phyloP scores from a whole-genome alignment of 2,329 filamentous ascomycete species.

The Pyrenochaeta sp. region DNA sequence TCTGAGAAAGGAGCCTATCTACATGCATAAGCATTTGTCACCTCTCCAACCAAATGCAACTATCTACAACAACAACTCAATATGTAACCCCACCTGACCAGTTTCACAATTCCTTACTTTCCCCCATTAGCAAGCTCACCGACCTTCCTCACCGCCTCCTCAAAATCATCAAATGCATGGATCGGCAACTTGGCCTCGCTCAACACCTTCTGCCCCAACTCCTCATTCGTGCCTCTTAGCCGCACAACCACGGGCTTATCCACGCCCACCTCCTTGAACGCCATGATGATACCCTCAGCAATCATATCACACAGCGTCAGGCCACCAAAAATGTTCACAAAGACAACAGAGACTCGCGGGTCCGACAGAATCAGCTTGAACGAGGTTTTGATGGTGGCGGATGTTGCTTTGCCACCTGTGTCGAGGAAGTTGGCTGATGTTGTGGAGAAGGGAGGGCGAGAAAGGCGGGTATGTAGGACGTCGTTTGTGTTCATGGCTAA shows the following conservation, averaged over 20 bases:
- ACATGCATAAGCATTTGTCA: background rate
- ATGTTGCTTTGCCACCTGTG: constrained; percentile 87
- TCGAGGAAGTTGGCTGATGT: constrained; percentile 85
- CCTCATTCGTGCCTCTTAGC: constrained; percentile 78
- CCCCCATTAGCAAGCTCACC: constrained; percentile 37
- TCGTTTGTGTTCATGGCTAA: constrained; percentile 93
- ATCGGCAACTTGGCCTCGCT: constrained; percentile 72
- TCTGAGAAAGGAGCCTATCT: background rate
- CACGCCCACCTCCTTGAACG: constrained; percentile 73
- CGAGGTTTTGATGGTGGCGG: constrained; percentile 78
- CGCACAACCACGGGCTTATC: constrained; percentile 76
- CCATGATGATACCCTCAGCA: constrained; percentile 75
- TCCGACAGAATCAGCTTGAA: constrained; percentile 80
- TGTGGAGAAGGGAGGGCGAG: constrained; percentile 58
- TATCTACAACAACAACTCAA: background rate
- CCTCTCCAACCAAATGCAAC: background rate
- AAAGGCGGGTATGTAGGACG: constrained; percentile 71
- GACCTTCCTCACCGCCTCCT: constrained; percentile 64
- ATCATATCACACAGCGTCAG: constrained; percentile 83
- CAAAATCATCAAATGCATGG: constrained; percentile 77
- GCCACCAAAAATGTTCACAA: constrained; percentile 76
- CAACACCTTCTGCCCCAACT: constrained; percentile 73
- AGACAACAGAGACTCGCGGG: constrained; percentile 73
- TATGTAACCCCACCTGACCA: background rate
- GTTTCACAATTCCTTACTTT: constrained; percentile 4